Evolutionary conservation across 805 yeast genomes (phyloP).

Genomic region (Candida ipomoeae): DNA sequence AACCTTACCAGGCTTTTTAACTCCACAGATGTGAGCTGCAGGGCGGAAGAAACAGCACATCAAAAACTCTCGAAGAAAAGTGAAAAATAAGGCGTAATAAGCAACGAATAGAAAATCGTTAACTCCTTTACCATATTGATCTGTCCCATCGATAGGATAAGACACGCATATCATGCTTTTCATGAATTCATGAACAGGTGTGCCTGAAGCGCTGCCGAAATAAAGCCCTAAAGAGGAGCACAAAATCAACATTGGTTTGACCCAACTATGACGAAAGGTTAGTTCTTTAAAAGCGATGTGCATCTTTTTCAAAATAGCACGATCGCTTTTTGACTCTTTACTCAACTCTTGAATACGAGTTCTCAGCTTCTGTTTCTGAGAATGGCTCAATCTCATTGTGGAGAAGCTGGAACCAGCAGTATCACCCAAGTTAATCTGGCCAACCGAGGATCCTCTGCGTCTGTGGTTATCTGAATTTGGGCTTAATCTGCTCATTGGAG

Average conservation of each 20-base stretch:
- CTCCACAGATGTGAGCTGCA: constrained; percentile 51
- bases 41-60: constrained; percentile 84
- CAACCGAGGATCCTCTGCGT: constrained; percentile 65
- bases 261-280: constrained; percentile 64
- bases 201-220: constrained; percentile 52
- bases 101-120: constrained; percentile 77
- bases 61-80: constrained; percentile 83
- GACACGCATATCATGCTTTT: constrained; percentile 63
- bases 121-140: constrained; percentile 81
- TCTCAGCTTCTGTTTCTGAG: constrained; percentile 32
- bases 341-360: constrained; percentile 31
- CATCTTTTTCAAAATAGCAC: constrained; percentile 53
- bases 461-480: constrained; percentile 19
- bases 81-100: constrained; percentile 80
- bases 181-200: constrained; percentile 53
- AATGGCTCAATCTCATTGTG: constrained; percentile 53
- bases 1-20: constrained; percentile 52
- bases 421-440: constrained; percentile 73
- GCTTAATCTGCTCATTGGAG: constrained; percentile 11
- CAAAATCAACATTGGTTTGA: constrained; percentile 56
- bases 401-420: constrained; percentile 61
- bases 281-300: constrained; percentile 58
- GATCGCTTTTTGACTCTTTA: constrained; percentile 34
- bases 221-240: constrained; percentile 39
- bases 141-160: constrained; percentile 56